Conservation (phyloP, 768 basidiomycete species). For the Pleurotus djamor region DNA sequence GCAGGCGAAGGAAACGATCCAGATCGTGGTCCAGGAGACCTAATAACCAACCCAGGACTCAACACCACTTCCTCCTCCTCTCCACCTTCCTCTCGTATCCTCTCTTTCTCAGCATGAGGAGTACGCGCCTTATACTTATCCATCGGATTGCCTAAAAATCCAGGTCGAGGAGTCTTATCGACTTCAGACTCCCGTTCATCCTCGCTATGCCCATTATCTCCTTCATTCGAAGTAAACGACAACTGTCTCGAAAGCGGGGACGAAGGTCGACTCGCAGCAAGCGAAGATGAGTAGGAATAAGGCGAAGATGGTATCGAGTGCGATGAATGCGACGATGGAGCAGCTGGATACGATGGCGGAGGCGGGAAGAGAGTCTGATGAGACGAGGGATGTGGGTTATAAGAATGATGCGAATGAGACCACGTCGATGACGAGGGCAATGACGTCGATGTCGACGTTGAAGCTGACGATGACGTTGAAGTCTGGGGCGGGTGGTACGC, state of each 20-base stretch:
- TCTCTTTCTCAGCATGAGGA: background rate
- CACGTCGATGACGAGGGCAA: background rate
- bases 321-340: background rate
- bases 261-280: background rate
- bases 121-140: background rate
- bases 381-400: background rate
- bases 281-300: background rate
- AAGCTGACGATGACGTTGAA: no score
- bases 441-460: background rate
- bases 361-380: background rate
- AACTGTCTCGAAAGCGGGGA: constrained; percentile 2
- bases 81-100: constrained; percentile 10
- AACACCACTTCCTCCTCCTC: constrained; percentile 20
- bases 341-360: background rate
- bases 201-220: background rate
- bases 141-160: background rate
- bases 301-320: background rate
- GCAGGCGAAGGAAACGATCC: no score
- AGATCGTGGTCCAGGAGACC: constrained; percentile 9
- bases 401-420: background rate
- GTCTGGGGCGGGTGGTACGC: no score
- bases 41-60: constrained; percentile 19
- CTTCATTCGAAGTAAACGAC: background rate
- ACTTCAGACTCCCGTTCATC: background rate
- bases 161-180: background rate